Conservation (phyloP, 148 eudicot genomes). For the Chenopodium quinoa region DNA sequence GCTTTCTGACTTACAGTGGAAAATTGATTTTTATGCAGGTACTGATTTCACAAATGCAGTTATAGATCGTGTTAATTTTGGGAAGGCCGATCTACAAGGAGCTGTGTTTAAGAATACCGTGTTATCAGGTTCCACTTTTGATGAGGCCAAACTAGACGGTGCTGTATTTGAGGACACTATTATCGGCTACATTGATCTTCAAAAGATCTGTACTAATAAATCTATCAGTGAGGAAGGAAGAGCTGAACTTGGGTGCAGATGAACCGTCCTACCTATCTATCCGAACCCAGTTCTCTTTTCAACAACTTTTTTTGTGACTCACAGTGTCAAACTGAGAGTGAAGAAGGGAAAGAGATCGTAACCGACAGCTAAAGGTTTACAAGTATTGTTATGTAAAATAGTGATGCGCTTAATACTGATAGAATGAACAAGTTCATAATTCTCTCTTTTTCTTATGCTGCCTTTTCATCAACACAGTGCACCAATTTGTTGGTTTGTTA, state of each 20-base stretch:
- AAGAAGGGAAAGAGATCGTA: neutral
- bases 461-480: neutral
- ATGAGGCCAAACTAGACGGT: conserved; percentile 64
- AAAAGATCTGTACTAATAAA: conserved; percentile 50
- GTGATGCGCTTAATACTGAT: neutral
- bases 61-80: conserved; percentile 75
- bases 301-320: neutral
- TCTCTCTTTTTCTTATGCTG: neutral
- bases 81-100: conserved; percentile 71
- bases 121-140: conserved; percentile 79
- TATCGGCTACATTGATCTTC: conserved; percentile 61
- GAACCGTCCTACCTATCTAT: neutral
- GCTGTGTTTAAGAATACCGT: conserved; percentile 72
- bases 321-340: neutral
- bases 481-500: neutral
- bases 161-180: conserved; percentile 81
- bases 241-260: conserved; percentile 54
- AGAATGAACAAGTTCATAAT: neutral
- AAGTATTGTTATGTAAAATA: conserved; percentile 5
- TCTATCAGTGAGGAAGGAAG: conserved; percentile 49
- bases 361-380: no score
- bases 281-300: neutral
- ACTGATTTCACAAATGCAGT: conserved; percentile 86
- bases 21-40: conserved; percentile 39
- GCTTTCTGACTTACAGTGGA: neutral